A percentile compares a stretch with the other conserved stretches of the same genome.
Conservation (phyloP, 2,329 filamentous ascomycete genomes). For the Pseudogymnoascus sp. region DNA sequence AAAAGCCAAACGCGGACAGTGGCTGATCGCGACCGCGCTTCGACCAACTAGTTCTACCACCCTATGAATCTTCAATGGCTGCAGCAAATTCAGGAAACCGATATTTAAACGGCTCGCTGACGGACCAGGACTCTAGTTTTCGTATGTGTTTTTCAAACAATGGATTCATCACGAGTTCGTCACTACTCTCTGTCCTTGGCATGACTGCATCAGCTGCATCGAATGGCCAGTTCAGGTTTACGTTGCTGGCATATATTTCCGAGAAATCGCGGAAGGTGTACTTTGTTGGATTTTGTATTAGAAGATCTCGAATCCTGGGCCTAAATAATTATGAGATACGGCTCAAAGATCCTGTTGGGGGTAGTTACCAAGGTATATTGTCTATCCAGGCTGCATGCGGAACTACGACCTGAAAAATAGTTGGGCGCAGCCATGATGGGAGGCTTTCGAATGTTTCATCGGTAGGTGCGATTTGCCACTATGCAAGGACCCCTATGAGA, state of each 20-base stretch:
- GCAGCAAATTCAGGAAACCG: constrained; percentile 10
- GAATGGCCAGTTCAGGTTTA: constrained; percentile 8
- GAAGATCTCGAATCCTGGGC: constrained; percentile 10
- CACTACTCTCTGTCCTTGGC: neutral
- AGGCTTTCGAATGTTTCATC: constrained; percentile 7
- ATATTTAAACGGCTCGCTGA: constrained; percentile 5
- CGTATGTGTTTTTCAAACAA: constrained; percentile 7
- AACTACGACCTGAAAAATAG: constrained; percentile 3
- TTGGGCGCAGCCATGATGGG: constrained; percentile 9
- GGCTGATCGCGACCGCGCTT: neutral
- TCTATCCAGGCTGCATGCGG: constrained; percentile 11
- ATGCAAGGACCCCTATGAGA: neutral
- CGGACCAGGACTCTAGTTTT: constrained; percentile 9
- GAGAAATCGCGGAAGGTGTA: constrained; percentile 11
- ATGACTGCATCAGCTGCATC: constrained; percentile 7
- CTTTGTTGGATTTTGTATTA: constrained; percentile 10
- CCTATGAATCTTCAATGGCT: constrained; percentile 2
- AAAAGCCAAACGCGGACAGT: neutral
- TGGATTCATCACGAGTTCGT: constrained; percentile 5
- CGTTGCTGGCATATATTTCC: constrained; percentile 6
- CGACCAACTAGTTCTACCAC: neutral
- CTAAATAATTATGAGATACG: neutral
- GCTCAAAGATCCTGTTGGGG: neutral
- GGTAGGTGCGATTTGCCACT: neutral
- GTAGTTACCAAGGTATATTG: constrained; percentile 11